Evolutionary conservation across 2,329 filamentous ascomycete genomes (phyloP).

Genomic region (Aspergillus sp.): DNA sequence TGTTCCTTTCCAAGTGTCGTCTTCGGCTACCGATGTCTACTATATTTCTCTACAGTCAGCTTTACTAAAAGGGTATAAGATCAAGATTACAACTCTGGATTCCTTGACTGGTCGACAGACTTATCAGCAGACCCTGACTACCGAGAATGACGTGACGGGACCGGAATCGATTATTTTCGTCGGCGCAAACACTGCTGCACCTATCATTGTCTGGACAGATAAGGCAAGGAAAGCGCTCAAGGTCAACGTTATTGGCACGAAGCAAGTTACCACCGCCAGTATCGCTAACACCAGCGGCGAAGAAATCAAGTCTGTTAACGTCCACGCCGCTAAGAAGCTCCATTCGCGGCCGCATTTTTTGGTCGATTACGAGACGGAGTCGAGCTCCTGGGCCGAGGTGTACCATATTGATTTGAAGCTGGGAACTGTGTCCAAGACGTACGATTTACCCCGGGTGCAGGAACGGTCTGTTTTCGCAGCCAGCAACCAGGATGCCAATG

Average conservation of each 20-base stretch:
- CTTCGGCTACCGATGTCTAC: slow-evolving; percentile 61
- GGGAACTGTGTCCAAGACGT: slow-evolving; percentile 63
- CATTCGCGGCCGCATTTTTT: slow-evolving; percentile 75
- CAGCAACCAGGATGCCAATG: slow-evolving; percentile 67
- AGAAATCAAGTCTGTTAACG: slow-evolving; percentile 47
- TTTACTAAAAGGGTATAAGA: slow-evolving; percentile 59
- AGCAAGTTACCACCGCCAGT: slow-evolving; percentile 31
- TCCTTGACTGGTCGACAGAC: slow-evolving; percentile 61
- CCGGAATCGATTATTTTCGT: slow-evolving; percentile 35
- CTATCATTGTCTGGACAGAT: slow-evolving; percentile 40
- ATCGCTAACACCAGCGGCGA: slow-evolving; percentile 35
- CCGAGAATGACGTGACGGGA: slow-evolving; percentile 60
- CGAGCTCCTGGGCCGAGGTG: slow-evolving; percentile 72
- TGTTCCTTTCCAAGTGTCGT: slow-evolving; percentile 65
- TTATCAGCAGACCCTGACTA: slow-evolving; percentile 62
- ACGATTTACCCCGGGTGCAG: slow-evolving; percentile 63
- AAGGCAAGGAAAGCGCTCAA: slow-evolving; percentile 37
- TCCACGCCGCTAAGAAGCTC: slow-evolving; percentile 66
- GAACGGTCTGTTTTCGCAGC: slow-evolving; percentile 70
- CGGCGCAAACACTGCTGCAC: slow-evolving; percentile 32
- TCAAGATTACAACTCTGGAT: slow-evolving; percentile 69
- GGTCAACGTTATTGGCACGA: slow-evolving; percentile 38
- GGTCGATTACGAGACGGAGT: slow-evolving; percentile 65
- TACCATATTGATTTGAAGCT: slow-evolving; percentile 72
- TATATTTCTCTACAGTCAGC: slow-evolving; percentile 65